Percentiles rank a stretch among this genome's conserved stretches.
These are phyloP conservation scores for Castanospermum australe DNA, from an alignment of 306 rosid species.

Conservation along the genomic window DNA sequence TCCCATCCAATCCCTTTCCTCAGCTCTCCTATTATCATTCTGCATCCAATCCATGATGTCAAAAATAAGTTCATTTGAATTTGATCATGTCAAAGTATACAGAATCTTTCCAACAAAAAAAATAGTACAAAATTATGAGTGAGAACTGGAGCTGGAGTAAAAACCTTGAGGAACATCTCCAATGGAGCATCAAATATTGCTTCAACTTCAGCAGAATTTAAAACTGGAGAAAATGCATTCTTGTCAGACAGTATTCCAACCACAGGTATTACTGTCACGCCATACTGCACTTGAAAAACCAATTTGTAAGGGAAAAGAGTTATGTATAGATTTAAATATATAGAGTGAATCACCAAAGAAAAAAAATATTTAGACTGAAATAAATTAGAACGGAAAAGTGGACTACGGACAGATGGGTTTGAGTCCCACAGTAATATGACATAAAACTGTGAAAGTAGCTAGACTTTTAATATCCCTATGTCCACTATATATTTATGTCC, in stretches of 20 bases:
- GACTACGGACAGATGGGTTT: not conserved
- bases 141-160: conserved; percentile 1
- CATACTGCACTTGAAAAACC: conserved; percentile 44
- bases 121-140: not conserved
- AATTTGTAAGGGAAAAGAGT: conserved; percentile 2
- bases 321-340: not conserved
- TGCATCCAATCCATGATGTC: conserved; percentile 38
- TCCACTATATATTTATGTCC: not conserved
- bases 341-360: not conserved
- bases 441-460: not conserved
- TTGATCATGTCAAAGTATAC: not conserved
- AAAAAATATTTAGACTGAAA: not conserved
- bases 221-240: conserved; percentile 65
- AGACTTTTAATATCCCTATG: not conserved
- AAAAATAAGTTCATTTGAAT: conserved; percentile 6
- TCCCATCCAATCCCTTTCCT: conserved; percentile 74
- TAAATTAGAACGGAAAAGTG: not conserved
- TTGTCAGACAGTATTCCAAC: conserved; percentile 62
- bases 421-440: too few relatives aligned
- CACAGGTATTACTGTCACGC: conserved; percentile 71
- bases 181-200: conserved; percentile 79
- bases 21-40: conserved; percentile 79
- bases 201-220: conserved; percentile 76
- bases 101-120: not conserved
- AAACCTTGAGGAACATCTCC: conserved; percentile 91